A percentile compares a stretch with the other conserved stretches of the same genome.
phyloP scores from a whole-genome alignment of 2,329 filamentous ascomycete genomes.

The Calonectria montana region DNA sequence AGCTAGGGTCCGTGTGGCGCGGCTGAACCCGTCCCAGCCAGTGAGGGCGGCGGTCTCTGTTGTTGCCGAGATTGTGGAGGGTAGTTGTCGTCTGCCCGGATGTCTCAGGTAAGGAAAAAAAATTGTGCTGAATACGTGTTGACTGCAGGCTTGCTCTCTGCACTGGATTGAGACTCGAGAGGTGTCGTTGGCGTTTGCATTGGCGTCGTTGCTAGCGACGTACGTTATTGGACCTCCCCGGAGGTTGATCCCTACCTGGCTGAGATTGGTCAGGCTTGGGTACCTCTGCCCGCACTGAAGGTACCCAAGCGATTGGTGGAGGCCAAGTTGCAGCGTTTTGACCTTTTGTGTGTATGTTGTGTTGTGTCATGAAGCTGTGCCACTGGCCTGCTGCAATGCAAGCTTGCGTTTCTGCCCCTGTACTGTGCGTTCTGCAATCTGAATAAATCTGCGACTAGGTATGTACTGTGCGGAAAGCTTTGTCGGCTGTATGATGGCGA shows the following conservation, averaged over 20 bases:
- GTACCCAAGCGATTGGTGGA: neutral
- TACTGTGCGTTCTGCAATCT: constrained; percentile 6
- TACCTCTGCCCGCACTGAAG: neutral
- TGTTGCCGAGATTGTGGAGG: neutral
- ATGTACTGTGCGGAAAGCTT: neutral
- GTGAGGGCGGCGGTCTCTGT: neutral
- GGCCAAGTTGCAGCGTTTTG: neutral
- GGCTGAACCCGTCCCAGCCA: constrained; percentile 10
- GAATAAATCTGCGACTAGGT: neutral
- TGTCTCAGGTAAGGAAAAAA: neutral
- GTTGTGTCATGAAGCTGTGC: neutral
- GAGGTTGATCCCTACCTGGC: constrained; percentile 33
- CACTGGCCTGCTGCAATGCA: constrained; percentile 1
- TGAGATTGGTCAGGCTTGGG: constrained; percentile 11
- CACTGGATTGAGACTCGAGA: neutral
- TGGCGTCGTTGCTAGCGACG: neutral
- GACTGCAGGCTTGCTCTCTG: neutral
- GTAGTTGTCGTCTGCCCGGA: neutral
- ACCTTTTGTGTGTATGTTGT: neutral
- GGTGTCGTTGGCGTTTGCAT: constrained; percentile 4
- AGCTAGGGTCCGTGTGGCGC: constrained; percentile 28
- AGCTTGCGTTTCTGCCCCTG: neutral
- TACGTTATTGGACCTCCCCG: constrained; percentile 1
- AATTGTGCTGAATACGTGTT: neutral
- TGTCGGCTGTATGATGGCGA: neutral